These are phyloP conservation scores for Amaranthus tricolor DNA, from an alignment of 179 eudicot genomes.

Conservation along the genomic window DNA sequence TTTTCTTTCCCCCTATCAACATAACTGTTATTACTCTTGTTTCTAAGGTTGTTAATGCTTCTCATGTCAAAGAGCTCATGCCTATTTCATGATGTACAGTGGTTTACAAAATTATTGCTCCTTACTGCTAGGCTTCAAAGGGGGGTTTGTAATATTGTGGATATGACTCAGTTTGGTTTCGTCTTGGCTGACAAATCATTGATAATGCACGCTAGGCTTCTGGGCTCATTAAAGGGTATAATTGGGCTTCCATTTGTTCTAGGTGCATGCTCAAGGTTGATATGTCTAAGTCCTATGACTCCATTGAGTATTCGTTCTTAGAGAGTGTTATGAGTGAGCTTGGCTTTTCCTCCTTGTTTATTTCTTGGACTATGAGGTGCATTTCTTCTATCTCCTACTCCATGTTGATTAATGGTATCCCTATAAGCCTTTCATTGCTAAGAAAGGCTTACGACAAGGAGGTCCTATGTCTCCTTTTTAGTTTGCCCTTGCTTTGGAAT, in stretches of 20 bases:
- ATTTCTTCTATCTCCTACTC: background rate
- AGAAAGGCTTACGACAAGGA: constrained; percentile 9
- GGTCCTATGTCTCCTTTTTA: background rate
- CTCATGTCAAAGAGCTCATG: background rate
- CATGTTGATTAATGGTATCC: background rate
- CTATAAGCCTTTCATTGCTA: background rate
- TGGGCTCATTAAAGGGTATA: background rate
- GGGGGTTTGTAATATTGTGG: background rate
- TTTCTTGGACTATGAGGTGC: background rate
- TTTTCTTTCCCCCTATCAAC: too few species aligned
- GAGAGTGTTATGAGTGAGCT: background rate
- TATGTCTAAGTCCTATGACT: background rate
- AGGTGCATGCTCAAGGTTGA: constrained; percentile 11
- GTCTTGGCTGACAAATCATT: background rate
- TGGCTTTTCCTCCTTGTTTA: background rate
- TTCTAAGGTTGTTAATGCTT: background rate
- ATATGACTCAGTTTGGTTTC: background rate
- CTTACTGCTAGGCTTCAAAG: background rate
- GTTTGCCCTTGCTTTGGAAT: constrained; percentile 1
- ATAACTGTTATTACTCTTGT: background rate
- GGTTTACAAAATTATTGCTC: background rate
- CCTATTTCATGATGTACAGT: background rate
- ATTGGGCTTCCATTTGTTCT: background rate
- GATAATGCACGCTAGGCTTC: background rate
- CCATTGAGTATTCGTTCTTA: background rate